Evolutionary conservation across 768 basidiomycete genomes (phyloP), one percentile per base, ranked within the genome.

Genomic region (Boletus rubroflammeus): DNA sequence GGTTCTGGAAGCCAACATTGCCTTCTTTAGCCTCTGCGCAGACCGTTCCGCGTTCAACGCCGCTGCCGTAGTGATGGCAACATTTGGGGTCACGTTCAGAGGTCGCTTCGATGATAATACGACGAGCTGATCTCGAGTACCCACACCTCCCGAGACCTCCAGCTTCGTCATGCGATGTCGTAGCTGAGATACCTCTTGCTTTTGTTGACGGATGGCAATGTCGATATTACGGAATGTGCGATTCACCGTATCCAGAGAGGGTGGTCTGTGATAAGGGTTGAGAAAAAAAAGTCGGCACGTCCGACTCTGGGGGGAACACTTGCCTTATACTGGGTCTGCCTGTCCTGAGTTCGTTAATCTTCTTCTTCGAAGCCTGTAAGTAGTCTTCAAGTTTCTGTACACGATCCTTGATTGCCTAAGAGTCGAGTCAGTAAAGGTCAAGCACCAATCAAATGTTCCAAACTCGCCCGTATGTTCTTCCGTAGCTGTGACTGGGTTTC

Each of bases 141-240:
- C 42, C 11, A 58, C 36, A 45, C 62, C 51, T 19, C 60, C 57
- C 1, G 63, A 58, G 10, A 84, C 56, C 45, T 81, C 72, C 43
- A 90, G 68, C 53, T 77, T 80, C 14, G 76, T 62, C 19, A 88
- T 68, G 34, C 85, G 79, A n/a, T 73, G 65, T 2, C 77, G 69
- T 31, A 91, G 76, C 2, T 68, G 64, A 3, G 76, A 70, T 26
- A 91, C 68, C 9, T 85, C 81, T 28, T 73, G 72, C 1, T 75
- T 73, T 67, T 88, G 84, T 59, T 86, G 83, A 36, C 76, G 76
- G 56, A 91, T 78, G 0, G 84, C 83, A 19, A 82, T 66, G 51
- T 92, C 88, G 61, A 97, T 91, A 67, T 95, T 94, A 39, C 87
- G 83, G 62, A 90, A 88, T 0, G 91, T 88, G 31, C 90, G 81